Base-by-base conservation (phyloP, 2,329 filamentous ascomycete species). In the Nothomitra cinnamomea region DNA sequence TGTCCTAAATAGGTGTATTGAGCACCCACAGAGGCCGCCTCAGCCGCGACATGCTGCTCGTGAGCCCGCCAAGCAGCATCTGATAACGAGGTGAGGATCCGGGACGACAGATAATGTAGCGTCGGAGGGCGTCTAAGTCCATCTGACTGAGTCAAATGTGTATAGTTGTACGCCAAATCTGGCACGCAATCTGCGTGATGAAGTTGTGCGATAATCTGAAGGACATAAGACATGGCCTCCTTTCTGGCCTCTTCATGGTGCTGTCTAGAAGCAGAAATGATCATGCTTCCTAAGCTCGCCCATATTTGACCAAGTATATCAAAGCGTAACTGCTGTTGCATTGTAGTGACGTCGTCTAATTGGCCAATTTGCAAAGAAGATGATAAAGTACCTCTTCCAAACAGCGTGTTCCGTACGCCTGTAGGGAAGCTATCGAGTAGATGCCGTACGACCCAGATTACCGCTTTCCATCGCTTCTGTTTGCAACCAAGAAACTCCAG, bases 11-110 rank as follows among this genome's bases (percentile, higher is more conserved):
- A 53, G 50, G 56, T 55, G 12, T 55, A 36, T 25, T 54, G 35
- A 8, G 52, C 59, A 12, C 69, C 68, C 2, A 63, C 60, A 28
- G 65, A 64, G 19, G 59, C 61, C 6, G 66, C 67, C 55, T 66
- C 62, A 12, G 62, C 64, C 22, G 65, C 63, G 22, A 67, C 61
- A 36, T 67, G 63, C 22, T 64, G 61, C 58, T 70, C 65, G 50
- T 70, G 64, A 40, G 65, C 65, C 52, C 64, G 59, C 69, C 69
- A 73, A 15, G 67, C 69, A 36, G 70, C 66, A 57, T 74, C 70
- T 3, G 71, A 70, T 36, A 74, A 55, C 52, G 68, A 65, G 49
- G 66, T 69, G 66, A 74, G 67, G 21, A 74, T 72, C 55, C 68
- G 64, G 10, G 62, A 66, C 12, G 67, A 69, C 32, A 73, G 60